These are phyloP conservation scores for Backusella parvicylindrica DNA, from an alignment of 192 early-diverging fungal species.

Conservation along the genomic window DNA sequence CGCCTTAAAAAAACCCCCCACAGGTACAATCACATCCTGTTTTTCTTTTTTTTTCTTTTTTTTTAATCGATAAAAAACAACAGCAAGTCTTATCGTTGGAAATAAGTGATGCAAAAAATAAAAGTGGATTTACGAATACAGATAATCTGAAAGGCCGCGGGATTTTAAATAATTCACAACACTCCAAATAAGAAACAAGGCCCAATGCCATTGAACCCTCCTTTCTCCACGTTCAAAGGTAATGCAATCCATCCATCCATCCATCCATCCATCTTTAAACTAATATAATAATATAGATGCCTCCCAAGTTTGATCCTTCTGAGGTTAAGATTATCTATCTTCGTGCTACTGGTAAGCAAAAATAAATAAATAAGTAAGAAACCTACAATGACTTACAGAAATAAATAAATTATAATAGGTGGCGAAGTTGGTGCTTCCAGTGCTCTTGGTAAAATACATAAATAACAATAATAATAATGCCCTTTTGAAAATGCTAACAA, in stretches of 20 bases:
- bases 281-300: conserved; percentile 33
- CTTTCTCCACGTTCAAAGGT: conserved; percentile 11
- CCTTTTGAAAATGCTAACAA: not conserved
- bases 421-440: conserved; percentile 81
- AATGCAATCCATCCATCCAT: not conserved
- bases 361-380: too few relatives aligned
- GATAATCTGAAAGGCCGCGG: not conserved
- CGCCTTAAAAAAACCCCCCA: too few relatives aligned
- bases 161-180: not conserved
- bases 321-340: conserved; percentile 86
- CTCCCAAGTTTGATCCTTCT: conserved; percentile 86
- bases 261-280: conserved; percentile 7
- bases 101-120: too few relatives aligned
- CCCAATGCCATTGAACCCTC: not conserved
- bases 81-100: too few relatives aligned
- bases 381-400: too few relatives aligned
- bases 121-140: too few relatives aligned
- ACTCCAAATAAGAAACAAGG: not conserved
- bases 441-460: conserved; percentile 79
- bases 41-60: too few relatives aligned
- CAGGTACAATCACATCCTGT: too few relatives aligned
- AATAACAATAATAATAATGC: too few relatives aligned
- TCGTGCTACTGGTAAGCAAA: conserved; percentile 96
- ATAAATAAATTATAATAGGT: conserved; percentile 6
- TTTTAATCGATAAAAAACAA: too few relatives aligned